Base-by-base conservation (phyloP, 2,329 filamentous ascomycete species). In the Fonsecaea nubica region DNA sequence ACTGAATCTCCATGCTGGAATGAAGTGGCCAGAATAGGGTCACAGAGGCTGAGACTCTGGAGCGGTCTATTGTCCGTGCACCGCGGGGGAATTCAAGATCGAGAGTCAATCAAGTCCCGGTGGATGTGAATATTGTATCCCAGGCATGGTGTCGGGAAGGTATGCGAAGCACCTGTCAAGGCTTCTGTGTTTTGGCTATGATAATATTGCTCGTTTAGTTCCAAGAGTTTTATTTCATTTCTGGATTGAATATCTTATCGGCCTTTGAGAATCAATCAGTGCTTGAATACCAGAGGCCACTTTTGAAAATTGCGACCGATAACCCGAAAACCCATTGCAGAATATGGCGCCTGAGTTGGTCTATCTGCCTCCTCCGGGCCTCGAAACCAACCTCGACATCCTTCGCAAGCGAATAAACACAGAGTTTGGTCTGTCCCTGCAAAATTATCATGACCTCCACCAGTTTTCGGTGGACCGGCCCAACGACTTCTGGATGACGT, bases 401-500 rank as follows among this genome's bases (percentile, higher is more conserved):
- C 35, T 61, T 18, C 58, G 58, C 10, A 45, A 53, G 25, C 30
- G 25, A 32, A 30, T 61, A 38, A 61, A 61, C 9, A 9, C 25
- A 9, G 10, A 36, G 8, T 21, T 32, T 15, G 15, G 32, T n/a
- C 58, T 61, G n/a, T 61, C 45, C 3, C n/a, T 55, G 2, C 52
- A 35, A 25, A 15, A 50, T 13, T 75, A 76, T 4, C 72, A 75
- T 54, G 76, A 79, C 2, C 72, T 80, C 30, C 77, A 80, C 15
- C 72, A 68, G 64, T 81, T 79, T 77, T 78, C 75, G 30, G 74
- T 79, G 4, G 64, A 72, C 1, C 71, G 75, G n/a, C 72, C 76
- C 4, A 79, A 80, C 40, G 74, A 78, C 13, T 80, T 81, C 65
- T 81, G 79, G 79, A 72, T 76, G 21, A 75, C 79, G 65, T 66